Percentiles rank a stretch among this genome's conserved stretches.
phyloP scores from a whole-genome alignment of 257 asterid genomes.

The Jacaranda mimosifolia region DNA sequence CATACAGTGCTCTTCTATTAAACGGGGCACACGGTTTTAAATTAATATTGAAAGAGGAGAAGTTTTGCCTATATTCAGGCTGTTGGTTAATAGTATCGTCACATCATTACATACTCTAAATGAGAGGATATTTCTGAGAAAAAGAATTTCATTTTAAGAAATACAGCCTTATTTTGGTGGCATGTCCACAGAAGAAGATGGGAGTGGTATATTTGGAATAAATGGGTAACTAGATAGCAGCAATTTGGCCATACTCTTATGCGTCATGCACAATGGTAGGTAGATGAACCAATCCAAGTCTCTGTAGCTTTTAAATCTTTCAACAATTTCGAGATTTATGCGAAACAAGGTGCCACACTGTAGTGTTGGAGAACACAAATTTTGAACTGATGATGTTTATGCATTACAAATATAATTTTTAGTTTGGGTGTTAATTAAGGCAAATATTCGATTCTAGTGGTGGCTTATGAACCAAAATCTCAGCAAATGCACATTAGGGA shows the following conservation, averaged over 20 bases:
- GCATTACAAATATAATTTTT: not conserved
- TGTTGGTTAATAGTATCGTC: not conserved
- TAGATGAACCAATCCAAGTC: not conserved
- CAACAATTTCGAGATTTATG: not conserved
- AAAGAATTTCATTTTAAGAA: conserved; percentile 3
- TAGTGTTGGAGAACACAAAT: not conserved
- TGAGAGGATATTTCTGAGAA: not conserved
- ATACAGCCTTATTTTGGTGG: conserved; percentile 5
- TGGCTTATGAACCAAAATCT: conserved; percentile 27
- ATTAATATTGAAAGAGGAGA: not conserved
- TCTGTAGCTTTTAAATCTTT: not conserved
- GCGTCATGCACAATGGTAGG: conserved; percentile 4
- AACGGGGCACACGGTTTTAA: conserved; percentile 16
- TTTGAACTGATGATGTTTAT: not conserved
- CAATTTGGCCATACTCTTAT: not conserved
- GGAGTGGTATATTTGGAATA: not conserved
- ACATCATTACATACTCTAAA: conserved; percentile 16
- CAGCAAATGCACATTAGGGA: conserved; percentile 16
- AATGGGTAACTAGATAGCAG: not conserved
- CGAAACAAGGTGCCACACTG: not conserved
- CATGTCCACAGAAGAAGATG: not conserved
- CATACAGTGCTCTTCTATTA: conserved; percentile 23
- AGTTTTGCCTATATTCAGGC: not conserved
- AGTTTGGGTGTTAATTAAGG: not conserved
- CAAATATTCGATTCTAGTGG: conserved; percentile 21